These are phyloP conservation scores for maize (Zea mays) DNA, from an alignment of 176 grass and related monocot species.

Conservation along the genomic window DNA sequence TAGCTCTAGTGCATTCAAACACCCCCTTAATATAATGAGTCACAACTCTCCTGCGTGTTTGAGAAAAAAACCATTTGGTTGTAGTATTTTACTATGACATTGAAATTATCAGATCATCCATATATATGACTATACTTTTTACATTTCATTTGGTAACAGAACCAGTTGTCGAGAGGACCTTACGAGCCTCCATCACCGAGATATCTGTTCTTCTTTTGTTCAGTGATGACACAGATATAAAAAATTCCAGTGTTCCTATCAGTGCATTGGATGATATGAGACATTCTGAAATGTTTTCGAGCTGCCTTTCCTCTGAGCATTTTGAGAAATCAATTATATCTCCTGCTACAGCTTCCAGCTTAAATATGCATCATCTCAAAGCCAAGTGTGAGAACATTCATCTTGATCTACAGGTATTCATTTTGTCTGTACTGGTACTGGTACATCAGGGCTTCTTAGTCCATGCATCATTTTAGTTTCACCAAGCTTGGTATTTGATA, in stretches of 20 bases:
- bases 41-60: too few species aligned
- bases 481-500: constrained; percentile 34
- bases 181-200: constrained; percentile 61
- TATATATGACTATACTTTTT: constrained; percentile 36
- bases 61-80: not conserved
- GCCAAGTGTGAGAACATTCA: constrained; percentile 61
- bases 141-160: constrained; percentile 62
- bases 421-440: constrained; percentile 16
- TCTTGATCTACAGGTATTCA: constrained; percentile 79
- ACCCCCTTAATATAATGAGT: too few species aligned
- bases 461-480: constrained; percentile 14
- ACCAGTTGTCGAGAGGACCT: constrained; percentile 65
- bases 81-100: not conserved
- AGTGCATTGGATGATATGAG: constrained; percentile 42
- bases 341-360: constrained; percentile 45
- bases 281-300: constrained; percentile 62
- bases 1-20: too few species aligned
- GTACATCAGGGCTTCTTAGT: constrained; percentile 20
- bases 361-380: constrained; percentile 84
- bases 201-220: constrained; percentile 80
- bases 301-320: constrained; percentile 66
- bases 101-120: constrained; percentile 29
- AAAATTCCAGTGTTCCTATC: constrained; percentile 30
- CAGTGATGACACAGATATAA: constrained; percentile 43
- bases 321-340: constrained; percentile 51